Evolutionary conservation across 306 rosid genomes (phyloP).

Genomic region (Corylus americana): DNA sequence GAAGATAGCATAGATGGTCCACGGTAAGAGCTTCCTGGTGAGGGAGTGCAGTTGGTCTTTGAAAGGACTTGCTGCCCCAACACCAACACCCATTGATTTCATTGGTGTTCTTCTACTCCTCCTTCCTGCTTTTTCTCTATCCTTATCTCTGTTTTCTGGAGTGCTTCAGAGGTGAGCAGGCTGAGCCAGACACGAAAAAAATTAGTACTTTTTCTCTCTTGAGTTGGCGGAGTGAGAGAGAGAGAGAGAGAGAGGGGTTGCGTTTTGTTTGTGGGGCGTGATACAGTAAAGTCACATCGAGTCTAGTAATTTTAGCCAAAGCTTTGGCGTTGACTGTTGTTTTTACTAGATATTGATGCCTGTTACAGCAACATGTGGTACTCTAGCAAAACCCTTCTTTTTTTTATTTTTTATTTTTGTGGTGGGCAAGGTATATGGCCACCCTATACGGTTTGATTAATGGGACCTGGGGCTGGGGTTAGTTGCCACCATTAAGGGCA

Average conservation of each 20-base stretch:
- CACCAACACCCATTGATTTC: slow-evolving; percentile 37
- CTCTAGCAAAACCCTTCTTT: no score
- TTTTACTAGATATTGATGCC: slow-evolving; percentile 2
- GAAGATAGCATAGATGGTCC: slow-evolving; percentile 56
- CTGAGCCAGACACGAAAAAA: neutral
- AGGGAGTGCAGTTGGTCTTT: slow-evolving; percentile 45
- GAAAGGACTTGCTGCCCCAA: slow-evolving; percentile 30
- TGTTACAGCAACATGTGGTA: neutral
- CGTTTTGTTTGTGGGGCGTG: neutral
- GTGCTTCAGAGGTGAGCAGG: slow-evolving; percentile 12
- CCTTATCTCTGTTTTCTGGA: neutral
- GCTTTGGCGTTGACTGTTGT: neutral
- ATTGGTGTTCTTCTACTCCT: slow-evolving; percentile 1
- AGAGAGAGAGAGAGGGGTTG: neutral
- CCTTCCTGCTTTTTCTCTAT: neutral
- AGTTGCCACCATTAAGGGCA: neutral
- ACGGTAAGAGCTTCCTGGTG: slow-evolving; percentile 54
- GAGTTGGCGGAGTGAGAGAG: slow-evolving; percentile 4
- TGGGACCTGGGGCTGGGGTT: no score
- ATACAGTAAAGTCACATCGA: slow-evolving; percentile 19
- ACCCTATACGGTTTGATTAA: no score
- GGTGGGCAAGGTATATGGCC: no score
- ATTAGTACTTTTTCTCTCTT: neutral
- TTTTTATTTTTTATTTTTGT: neutral
- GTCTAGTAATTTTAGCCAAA: no score